Conservation (phyloP, 192 early-diverging fungal genomes). For the Glomus cerebriforme region DNA sequence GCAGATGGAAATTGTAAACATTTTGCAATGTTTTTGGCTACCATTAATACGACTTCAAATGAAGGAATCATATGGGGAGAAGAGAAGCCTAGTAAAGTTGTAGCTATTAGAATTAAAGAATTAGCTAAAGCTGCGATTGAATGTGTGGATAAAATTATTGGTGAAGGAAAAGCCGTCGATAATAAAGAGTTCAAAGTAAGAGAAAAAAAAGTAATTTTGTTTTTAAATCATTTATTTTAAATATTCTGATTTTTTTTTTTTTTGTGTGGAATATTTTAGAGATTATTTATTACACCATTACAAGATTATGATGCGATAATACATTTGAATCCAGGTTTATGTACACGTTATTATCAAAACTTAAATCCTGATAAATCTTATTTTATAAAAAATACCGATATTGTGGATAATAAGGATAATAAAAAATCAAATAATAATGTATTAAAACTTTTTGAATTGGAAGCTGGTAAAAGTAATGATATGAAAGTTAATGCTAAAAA, state of each 20-base stretch:
- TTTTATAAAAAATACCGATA: slow-evolving; percentile 29
- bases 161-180: slow-evolving; percentile 22
- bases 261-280: slow-evolving; percentile 43
- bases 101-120: slow-evolving; percentile 61
- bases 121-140: slow-evolving; percentile 69
- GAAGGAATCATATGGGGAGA: slow-evolving; percentile 61
- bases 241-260: neutral
- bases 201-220: neutral
- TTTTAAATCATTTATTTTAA: neutral
- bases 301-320: slow-evolving; percentile 78
- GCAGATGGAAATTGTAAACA: slow-evolving; percentile 44
- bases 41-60: slow-evolving; percentile 52
- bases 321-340: slow-evolving; percentile 57
- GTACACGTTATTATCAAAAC: slow-evolving; percentile 65
- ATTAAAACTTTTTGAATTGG: neutral
- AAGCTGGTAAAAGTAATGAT: neutral
- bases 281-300: slow-evolving; percentile 81
- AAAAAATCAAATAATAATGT: neutral
- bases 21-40: slow-evolving; percentile 67
- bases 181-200: slow-evolving; percentile 50
- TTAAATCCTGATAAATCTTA: slow-evolving; percentile 10
- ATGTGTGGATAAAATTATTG: slow-evolving; percentile 49
- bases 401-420: neutral
- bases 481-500: neutral
- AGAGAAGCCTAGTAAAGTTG: slow-evolving; percentile 54